phyloP scores from a whole-genome alignment of 2,329 filamentous ascomycete species.

The Periconia sp. region DNA sequence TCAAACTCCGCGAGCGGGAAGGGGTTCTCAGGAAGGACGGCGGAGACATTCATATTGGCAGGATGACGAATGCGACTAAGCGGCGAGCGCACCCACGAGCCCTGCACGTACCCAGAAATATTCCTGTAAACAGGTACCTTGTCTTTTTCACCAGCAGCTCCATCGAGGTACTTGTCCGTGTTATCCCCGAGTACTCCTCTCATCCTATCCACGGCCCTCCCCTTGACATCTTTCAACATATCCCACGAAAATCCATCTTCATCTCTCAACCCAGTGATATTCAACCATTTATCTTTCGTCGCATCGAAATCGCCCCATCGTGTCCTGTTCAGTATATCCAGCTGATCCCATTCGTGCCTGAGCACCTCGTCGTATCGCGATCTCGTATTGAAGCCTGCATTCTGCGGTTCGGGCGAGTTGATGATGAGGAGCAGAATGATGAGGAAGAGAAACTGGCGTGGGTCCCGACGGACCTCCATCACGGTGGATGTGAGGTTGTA shows the following conservation, averaged over 20 bases:
- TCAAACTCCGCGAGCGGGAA: constrained; percentile 74
- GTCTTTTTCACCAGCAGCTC: constrained; percentile 44
- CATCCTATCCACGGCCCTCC: constrained; percentile 66
- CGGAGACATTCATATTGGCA: constrained; percentile 55
- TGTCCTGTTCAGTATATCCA: constrained; percentile 50
- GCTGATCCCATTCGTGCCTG: constrained; percentile 57
- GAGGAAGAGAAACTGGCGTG: constrained; percentile 43
- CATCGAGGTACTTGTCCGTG: constrained; percentile 34
- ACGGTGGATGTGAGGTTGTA: constrained; percentile 26
- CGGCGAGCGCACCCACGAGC: constrained; percentile 72
- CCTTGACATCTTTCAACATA: constrained; percentile 69
- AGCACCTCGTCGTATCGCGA: constrained; percentile 54
- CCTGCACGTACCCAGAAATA: constrained; percentile 75
- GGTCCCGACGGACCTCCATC: constrained; percentile 47
- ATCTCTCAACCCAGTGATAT: constrained; percentile 75
- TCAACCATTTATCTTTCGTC: constrained; percentile 53
- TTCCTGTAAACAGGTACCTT: constrained; percentile 74
- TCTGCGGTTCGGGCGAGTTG: constrained; percentile 45
- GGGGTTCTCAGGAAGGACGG: constrained; percentile 67
- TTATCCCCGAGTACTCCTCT: constrained; percentile 46
- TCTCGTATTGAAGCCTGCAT: constrained; percentile 37
- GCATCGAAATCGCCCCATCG: constrained; percentile 57
- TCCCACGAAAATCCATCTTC: constrained; percentile 81
- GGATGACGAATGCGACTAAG: constrained; percentile 56
- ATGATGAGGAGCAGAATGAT: constrained; percentile 46